phyloP scores from a whole-genome alignment of 345 rosid genomes.

The Triadica sebifera region DNA sequence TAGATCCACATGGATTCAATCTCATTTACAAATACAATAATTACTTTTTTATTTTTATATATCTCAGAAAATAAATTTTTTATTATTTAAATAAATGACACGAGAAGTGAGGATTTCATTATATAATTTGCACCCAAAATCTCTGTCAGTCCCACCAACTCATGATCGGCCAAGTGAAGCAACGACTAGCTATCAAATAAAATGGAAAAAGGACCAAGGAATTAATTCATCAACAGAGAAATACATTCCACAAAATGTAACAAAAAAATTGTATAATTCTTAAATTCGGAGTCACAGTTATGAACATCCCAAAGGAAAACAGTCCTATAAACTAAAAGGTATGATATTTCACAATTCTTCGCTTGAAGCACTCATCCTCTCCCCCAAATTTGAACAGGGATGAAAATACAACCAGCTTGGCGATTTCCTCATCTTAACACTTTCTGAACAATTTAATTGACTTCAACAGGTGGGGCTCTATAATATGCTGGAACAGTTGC shows the following conservation, averaged over 20 bases:
- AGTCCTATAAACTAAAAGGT: not conserved
- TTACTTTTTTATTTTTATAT: too few relatives aligned
- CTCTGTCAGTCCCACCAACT: too few relatives aligned
- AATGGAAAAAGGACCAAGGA: not conserved
- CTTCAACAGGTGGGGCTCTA: conserved; percentile 25
- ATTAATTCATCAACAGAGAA: not conserved
- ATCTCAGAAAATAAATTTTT: too few relatives aligned
- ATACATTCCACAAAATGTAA: not conserved
- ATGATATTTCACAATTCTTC: conserved; percentile 14
- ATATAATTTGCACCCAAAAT: too few relatives aligned
- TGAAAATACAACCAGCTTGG: not conserved
- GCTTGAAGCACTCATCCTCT: not conserved
- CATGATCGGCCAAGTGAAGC: too few relatives aligned
- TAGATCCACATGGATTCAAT: too few relatives aligned
- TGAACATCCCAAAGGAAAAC: not conserved
- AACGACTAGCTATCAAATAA: not conserved
- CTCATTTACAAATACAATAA: too few relatives aligned
- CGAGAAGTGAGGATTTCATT: too few relatives aligned
- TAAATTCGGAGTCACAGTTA: not conserved
- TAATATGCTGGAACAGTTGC: conserved; percentile 34
- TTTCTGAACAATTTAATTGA: not conserved
- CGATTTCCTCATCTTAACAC: not conserved
- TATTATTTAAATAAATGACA: too few relatives aligned
- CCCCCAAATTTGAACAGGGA: not conserved
- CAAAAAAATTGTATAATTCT: not conserved